Evolutionary conservation across 106 monocot genomes (phyloP).

Genomic region (Narthecium ossifragum): DNA sequence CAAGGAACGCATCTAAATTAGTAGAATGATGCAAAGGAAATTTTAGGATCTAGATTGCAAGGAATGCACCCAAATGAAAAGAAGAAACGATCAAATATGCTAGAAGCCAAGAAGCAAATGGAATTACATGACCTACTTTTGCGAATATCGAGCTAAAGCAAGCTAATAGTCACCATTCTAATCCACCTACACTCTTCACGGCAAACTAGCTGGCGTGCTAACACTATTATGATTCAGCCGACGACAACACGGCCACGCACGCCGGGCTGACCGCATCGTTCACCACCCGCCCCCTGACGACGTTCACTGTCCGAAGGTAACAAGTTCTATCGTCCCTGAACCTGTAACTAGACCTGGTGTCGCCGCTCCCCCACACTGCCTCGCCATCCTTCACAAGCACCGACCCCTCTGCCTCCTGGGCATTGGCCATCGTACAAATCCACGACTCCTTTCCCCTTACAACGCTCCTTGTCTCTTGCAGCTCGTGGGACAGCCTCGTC

Average conservation of each 20-base stretch:
- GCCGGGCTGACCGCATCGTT: slow-evolving; percentile 14
- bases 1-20: too few species aligned
- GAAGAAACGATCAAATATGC: too few species aligned
- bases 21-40: too few species aligned
- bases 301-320: slow-evolving; percentile 8
- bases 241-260: not conserved
- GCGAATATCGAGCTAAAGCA: too few species aligned
- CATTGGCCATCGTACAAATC: slow-evolving; percentile 11
- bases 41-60: too few species aligned
- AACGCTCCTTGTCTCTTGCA: slow-evolving; percentile 22
- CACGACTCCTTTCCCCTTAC: slow-evolving; percentile 2
- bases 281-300: slow-evolving; percentile 13
- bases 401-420: slow-evolving; percentile 18
- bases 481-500: slow-evolving; percentile 28
- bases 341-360: slow-evolving; percentile 9
- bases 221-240: too few species aligned
- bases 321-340: slow-evolving; percentile 16
- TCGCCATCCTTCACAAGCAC: slow-evolving; percentile 3
- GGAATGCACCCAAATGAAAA: too few species aligned
- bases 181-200: too few species aligned
- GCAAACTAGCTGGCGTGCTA: too few species aligned
- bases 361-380: slow-evolving; percentile 15
- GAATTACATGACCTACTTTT: too few species aligned
- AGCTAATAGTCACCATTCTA: too few species aligned
- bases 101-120: too few species aligned